Percentiles rank a stretch among this genome's conserved stretches.
These are phyloP conservation scores for Sporothrix pallida DNA, from an alignment of 2,329 filamentous ascomycete genomes.

Conservation along the genomic window DNA sequence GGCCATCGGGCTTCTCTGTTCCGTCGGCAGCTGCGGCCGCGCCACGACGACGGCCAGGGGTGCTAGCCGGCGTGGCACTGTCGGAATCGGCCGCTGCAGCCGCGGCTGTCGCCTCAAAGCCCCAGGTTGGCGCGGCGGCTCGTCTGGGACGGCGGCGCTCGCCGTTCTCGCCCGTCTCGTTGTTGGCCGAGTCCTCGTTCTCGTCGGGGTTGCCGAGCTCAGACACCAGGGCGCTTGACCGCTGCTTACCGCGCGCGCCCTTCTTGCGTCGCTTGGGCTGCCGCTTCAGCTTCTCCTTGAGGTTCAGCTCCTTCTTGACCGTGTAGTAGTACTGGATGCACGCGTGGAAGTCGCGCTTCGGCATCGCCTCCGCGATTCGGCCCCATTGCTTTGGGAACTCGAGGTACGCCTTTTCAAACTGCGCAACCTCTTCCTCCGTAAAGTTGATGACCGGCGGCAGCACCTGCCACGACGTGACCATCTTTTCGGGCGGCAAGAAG, in stretches of 20 bases:
- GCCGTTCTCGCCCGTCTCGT: conserved; percentile 63
- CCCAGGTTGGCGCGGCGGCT: conserved; percentile 74
- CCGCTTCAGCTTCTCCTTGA: conserved; percentile 76
- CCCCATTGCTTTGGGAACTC: conserved; percentile 84
- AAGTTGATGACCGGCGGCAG: conserved; percentile 77
- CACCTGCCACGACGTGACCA: conserved; percentile 73
- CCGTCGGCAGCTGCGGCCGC: conserved; percentile 13
- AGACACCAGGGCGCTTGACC: conserved; percentile 68
- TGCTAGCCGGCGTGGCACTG: conserved; percentile 61
- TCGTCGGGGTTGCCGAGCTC: conserved; percentile 68
- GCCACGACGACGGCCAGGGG: conserved; percentile 59
- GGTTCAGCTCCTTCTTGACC: conserved; percentile 74
- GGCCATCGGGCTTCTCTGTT: conserved; percentile 37
- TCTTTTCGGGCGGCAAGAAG: conserved; percentile 66
- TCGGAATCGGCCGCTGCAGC: conserved; percentile 60
- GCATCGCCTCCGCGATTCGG: conserved; percentile 71
- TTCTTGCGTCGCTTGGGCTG: conserved; percentile 65
- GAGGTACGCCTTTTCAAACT: conserved; percentile 76
- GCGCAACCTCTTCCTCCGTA: conserved; percentile 69
- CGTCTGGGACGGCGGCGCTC: conserved; percentile 66
- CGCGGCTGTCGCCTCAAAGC: conserved; percentile 58
- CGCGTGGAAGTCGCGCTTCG: conserved; percentile 73
- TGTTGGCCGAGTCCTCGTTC: conserved; percentile 54
- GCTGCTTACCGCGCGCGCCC: conserved; percentile 61
- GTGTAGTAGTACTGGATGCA: conserved; percentile 88